phyloP scores from a whole-genome alignment of 331 rosid species.

The Quercus tomentella region DNA sequence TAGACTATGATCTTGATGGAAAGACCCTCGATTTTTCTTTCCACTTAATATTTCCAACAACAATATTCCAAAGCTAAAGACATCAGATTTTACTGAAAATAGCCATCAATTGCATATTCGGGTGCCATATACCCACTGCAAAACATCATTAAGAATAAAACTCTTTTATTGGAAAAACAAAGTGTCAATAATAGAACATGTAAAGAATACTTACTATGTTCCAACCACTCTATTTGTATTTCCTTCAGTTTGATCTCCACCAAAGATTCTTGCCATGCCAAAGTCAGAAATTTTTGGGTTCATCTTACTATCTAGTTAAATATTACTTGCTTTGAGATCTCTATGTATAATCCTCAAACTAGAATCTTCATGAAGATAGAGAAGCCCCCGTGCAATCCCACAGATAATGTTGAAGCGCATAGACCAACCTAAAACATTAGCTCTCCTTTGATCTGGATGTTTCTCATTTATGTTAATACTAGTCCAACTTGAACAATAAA shows the following conservation, averaged over 20 bases:
- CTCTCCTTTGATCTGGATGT: neutral
- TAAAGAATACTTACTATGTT: neutral
- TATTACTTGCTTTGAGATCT: neutral
- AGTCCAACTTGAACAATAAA: no score
- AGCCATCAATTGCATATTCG: no score
- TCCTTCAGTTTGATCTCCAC: neutral
- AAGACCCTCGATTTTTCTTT: neutral
- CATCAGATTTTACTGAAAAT: no score
- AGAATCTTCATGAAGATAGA: conserved; percentile 13
- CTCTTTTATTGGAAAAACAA: neutral
- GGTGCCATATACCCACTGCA: neutral
- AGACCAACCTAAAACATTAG: neutral
- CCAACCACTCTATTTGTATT: conserved; percentile 3
- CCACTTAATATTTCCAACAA: conserved; percentile 6
- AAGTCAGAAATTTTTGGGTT: conserved; percentile 4
- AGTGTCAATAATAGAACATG: neutral
- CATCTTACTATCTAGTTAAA: neutral
- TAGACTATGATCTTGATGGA: neutral
- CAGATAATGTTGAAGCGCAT: conserved; percentile 1
- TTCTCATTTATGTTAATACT: no score
- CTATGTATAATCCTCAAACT: neutral
- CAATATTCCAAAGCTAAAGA: no score
- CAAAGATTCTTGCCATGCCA: conserved; percentile 1
- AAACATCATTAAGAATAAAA: neutral
- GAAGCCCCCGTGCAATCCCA: conserved; percentile 1